Conservation (phyloP, 768 basidiomycete species). For the Auriculariales sp. region DNA sequence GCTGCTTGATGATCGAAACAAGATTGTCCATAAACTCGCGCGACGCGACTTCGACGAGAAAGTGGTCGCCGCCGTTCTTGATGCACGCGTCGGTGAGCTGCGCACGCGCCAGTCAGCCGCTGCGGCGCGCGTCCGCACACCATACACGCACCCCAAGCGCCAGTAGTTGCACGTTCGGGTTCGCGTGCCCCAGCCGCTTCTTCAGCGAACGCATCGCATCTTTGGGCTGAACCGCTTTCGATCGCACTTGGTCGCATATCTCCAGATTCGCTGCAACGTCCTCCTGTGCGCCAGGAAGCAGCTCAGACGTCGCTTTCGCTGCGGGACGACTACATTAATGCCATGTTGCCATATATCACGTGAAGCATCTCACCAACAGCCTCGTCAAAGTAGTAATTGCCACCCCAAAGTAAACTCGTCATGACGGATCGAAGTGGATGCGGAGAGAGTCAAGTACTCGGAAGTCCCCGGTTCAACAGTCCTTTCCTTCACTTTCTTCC, state of each 20-base stretch:
- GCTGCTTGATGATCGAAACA: conserved; percentile 73
- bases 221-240: conserved; percentile 73
- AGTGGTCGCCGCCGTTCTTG: conserved; percentile 94
- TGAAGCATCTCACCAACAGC: conserved; percentile 46
- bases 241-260: conserved; percentile 92
- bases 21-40: conserved; percentile 91
- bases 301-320: conserved; percentile 93
- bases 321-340: conserved; percentile 8
- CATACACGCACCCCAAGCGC: conserved; percentile 59
- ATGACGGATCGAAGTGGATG: no score
- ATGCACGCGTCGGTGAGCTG: conserved; percentile 83
- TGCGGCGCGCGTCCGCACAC: neutral
- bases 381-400: conserved; percentile 69
- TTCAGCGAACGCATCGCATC: conserved; percentile 83
- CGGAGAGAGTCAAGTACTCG: no score
- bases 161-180: conserved; percentile 86
- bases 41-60: conserved; percentile 70
- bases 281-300: conserved; percentile 67
- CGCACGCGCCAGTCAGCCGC: conserved; percentile 4
- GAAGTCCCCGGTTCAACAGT: no score
- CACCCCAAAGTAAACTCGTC: conserved; percentile 59
- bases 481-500: no score
- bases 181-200: conserved; percentile 79
- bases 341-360: neutral
- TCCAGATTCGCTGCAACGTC: conserved; percentile 90